phyloP scores from a whole-genome alignment of 2,329 filamentous ascomycete genomes.

The Aspergillus intermedius region DNA sequence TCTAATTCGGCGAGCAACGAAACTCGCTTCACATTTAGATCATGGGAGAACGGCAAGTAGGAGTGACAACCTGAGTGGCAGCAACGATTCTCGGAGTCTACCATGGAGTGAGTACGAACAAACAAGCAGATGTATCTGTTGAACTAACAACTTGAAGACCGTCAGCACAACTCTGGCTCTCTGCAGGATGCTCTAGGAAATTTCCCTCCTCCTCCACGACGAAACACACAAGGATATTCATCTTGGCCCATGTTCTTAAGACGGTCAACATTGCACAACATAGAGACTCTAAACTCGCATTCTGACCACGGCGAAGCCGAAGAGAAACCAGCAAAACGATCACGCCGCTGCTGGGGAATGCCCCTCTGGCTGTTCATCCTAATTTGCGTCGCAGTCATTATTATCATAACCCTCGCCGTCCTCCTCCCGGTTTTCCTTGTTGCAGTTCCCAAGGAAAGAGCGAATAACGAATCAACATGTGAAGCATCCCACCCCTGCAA shows the following conservation, averaged over 20 bases:
- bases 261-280: slow-evolving; percentile 28
- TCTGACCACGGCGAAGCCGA: slow-evolving; percentile 8
- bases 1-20: slow-evolving; percentile 80
- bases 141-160: slow-evolving; percentile 11
- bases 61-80: slow-evolving; percentile 40
- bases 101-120: background rate
- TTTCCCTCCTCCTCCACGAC: slow-evolving; percentile 55
- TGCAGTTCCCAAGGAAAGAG: slow-evolving; percentile 48
- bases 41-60: slow-evolving; percentile 63
- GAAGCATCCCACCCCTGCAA: slow-evolving; percentile 57
- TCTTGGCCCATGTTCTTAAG: slow-evolving; percentile 36
- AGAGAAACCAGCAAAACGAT: slow-evolving; percentile 15
- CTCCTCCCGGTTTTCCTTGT: slow-evolving; percentile 67
- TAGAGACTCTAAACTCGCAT: slow-evolving; percentile 19
- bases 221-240: slow-evolving; percentile 37
- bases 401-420: slow-evolving; percentile 72
- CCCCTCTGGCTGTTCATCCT: slow-evolving; percentile 72
- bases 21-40: slow-evolving; percentile 80
- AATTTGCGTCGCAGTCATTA: slow-evolving; percentile 57
- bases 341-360: slow-evolving; percentile 73
- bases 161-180: slow-evolving; percentile 44
- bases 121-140: background rate
- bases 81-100: slow-evolving; percentile 20
- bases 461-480: slow-evolving; percentile 44
- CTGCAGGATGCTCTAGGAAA: slow-evolving; percentile 60